A percentile compares a stretch with the other conserved stretches of the same genome.
phyloP scores from a whole-genome alignment of 805 yeast species.

The Metahyphopichia silvanorum region DNA sequence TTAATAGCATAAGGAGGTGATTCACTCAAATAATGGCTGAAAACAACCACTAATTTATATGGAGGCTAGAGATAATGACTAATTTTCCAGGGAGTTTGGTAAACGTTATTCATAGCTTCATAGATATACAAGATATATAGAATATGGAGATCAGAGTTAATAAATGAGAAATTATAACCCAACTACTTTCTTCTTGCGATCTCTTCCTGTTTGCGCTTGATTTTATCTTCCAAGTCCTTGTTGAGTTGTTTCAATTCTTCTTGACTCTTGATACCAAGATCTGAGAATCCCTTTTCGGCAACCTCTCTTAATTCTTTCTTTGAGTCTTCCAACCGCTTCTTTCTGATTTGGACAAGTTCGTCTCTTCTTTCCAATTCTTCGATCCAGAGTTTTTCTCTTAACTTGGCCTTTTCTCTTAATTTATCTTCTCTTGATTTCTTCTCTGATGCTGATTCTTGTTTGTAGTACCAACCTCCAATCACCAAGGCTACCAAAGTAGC shows the following conservation, averaged over 20 bases:
- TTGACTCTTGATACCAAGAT: slow-evolving; percentile 11
- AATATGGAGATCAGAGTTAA: no score
- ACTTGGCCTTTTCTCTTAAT: slow-evolving; percentile 73
- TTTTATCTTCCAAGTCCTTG: slow-evolving; percentile 1
- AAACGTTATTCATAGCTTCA: no score
- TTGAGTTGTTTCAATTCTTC: not conserved
- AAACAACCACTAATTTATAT: no score
- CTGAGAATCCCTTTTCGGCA: slow-evolving; percentile 34
- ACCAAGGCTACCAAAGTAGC: slow-evolving; percentile 79
- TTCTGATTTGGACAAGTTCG: slow-evolving; percentile 62
- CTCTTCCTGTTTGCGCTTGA: not conserved
- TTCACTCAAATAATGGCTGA: no score
- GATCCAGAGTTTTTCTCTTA: slow-evolving; percentile 85
- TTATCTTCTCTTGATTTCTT: slow-evolving; percentile 58
- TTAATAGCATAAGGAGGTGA: no score
- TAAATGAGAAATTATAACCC: no score
- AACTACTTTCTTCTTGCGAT: not conserved
- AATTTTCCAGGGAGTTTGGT: no score
- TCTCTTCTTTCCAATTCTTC: slow-evolving; percentile 89
- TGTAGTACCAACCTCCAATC: slow-evolving; percentile 72
- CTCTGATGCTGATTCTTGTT: slow-evolving; percentile 43
- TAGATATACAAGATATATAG: no score
- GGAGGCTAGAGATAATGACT: no score
- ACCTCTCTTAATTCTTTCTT: slow-evolving; percentile 38
- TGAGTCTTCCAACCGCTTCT: slow-evolving; percentile 62